A percentile compares a stretch with the other conserved stretches of the same genome.
Conservation (phyloP, 2,329 filamentous ascomycete genomes). For the Trichoderma guizhouense region DNA sequence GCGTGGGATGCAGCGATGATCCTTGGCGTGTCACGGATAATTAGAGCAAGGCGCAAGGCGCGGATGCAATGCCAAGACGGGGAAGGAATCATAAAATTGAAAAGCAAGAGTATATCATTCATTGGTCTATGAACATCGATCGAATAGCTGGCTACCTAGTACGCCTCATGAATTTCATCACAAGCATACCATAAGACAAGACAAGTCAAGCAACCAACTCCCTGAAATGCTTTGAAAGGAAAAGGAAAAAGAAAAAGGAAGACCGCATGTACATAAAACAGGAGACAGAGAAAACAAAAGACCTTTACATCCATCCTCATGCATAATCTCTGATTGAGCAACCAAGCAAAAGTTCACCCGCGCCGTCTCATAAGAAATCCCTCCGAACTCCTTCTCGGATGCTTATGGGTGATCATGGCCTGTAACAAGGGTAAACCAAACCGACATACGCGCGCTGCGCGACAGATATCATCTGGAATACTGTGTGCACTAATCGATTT, state of each 20-base stretch:
- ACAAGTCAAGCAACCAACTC: constrained; percentile 6
- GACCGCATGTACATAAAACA: background rate
- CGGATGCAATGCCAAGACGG: background rate
- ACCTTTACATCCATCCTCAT: background rate
- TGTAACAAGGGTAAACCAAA: background rate
- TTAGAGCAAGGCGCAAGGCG: background rate
- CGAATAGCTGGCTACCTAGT: background rate
- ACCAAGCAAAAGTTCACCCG: background rate
- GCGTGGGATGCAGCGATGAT: background rate
- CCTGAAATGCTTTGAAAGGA: background rate
- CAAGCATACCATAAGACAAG: background rate
- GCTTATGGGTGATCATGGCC: background rate
- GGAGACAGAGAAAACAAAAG: background rate
- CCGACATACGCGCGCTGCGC: background rate
- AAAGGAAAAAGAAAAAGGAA: background rate
- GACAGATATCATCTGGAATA: background rate
- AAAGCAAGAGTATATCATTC: background rate
- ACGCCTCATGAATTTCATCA: background rate
- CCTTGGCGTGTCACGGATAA: background rate
- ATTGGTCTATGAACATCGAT: background rate
- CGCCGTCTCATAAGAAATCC: background rate
- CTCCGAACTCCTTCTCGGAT: background rate
- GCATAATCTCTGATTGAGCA: background rate
- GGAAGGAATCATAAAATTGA: background rate
- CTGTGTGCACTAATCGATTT: background rate